Conservation (phyloP, 2,329 filamentous ascomycete genomes). For the Drechslerella stenobrocha region DNA sequence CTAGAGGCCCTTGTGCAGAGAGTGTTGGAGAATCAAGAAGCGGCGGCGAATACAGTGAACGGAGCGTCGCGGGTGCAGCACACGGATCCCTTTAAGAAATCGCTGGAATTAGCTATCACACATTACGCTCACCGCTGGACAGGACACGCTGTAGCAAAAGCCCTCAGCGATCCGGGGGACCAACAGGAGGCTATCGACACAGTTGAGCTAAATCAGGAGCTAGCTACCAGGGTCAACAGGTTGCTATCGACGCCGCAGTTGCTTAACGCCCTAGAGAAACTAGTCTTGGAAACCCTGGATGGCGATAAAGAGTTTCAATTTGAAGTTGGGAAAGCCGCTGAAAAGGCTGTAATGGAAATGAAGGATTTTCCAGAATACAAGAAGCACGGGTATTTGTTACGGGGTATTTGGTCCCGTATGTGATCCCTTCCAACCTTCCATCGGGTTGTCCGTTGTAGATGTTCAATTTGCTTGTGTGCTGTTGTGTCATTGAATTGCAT, state of each 20-base stretch:
- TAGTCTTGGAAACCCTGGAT: not conserved
- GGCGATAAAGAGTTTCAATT: constrained; percentile 10
- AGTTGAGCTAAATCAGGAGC: no score
- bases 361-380: constrained; percentile 4
- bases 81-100: constrained; percentile 2
- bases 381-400: not conserved
- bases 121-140: no score
- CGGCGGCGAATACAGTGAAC: no score
- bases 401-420: constrained; percentile 26
- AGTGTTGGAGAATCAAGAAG: constrained; percentile 30
- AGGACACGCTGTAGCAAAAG: no score
- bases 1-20: constrained; percentile 17
- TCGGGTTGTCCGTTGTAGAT: no score
- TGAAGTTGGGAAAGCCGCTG: not conserved
- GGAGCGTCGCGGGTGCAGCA: constrained; percentile 17
- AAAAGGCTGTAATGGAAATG: constrained; percentile 5
- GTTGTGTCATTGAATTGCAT: not conserved
- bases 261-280: no score
- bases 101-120: no score
- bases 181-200: no score
- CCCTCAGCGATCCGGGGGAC: no score
- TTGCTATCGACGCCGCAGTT: constrained; percentile 17
- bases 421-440: constrained; percentile 6
- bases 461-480: not conserved
- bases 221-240: no score